Base-by-base conservation (phyloP, 108 stramenopile genomes). In the Conticribra guillardii region DNA sequence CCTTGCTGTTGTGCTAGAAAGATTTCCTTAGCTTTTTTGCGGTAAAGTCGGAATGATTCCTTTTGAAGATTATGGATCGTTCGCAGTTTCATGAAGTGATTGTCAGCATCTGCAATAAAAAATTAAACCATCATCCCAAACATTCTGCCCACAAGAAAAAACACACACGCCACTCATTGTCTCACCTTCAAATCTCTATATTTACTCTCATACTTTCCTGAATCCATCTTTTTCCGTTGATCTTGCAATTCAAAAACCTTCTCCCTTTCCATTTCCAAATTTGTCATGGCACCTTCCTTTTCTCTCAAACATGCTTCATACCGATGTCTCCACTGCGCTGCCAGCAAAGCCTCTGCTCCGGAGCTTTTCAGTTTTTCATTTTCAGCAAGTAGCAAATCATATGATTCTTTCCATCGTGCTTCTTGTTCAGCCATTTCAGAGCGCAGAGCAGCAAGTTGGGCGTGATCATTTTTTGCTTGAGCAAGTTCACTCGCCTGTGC, bases 11-110 rank as follows among this genome's bases (percentile, higher is more conserved):
- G 90, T 2, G 91, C 84, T 55, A 91, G 87, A 52, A 96, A 96
- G 55, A 96, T 90, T 76, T 93, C 92, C 80, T 96, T 96, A 16
- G 95, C 95, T 77, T 92, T 93, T 67, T 91, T 93, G 15, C 95
- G 83, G 71, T 96, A 96, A 17, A 96, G 49, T 61, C 90, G 81
- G 79, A 92, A 96, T 45, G 89, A 90, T 67, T 96, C 95, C 74
- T 75, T 11, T 48, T 8, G 29, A 31, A 53, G 5, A 55, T 23
- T 26, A 41, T 51, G 32, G n/a, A 55, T 18, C 0, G 60, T 44
- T 45, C 31, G n/a, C 37, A 24, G 2, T 22, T 33, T 33, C n/a
- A n/a, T n/a, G n/a, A n/a, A n/a, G n/a, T n/a, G n/a, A n/a, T n/a
- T n/a, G n/a, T n/a, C n/a, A n/a, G n/a, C n/a, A n/a, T n/a, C n/a